These are phyloP conservation scores for Colletotrichum tanaceti DNA, from an alignment of 2,329 filamentous ascomycete genomes.

Conservation along the genomic window DNA sequence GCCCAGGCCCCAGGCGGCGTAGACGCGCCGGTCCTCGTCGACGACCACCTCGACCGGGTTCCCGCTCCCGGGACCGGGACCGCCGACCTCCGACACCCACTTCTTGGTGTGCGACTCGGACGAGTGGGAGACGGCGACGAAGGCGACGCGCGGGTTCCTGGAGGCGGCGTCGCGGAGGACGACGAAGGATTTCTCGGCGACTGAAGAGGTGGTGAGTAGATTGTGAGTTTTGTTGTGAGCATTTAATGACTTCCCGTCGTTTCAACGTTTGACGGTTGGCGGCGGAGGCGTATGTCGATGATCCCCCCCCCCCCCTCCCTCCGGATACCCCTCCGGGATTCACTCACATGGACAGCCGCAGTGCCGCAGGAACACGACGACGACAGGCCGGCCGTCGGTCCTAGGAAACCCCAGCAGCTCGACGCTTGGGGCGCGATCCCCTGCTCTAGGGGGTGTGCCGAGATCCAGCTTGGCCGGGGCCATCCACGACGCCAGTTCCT, in stretches of 20 bases:
- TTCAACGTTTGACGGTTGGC: no score
- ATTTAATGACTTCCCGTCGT: background rate
- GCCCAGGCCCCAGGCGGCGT: constrained; percentile 75
- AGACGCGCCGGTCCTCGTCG: constrained; percentile 69
- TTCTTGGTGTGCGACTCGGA: constrained; percentile 62
- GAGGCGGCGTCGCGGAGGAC: constrained; percentile 64
- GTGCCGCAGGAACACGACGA: constrained; percentile 77
- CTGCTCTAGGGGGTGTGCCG: background rate
- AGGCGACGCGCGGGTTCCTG: constrained; percentile 62
- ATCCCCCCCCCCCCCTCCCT: no score
- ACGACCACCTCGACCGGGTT: constrained; percentile 65
- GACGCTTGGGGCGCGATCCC: constrained; percentile 11
- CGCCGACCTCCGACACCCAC: constrained; percentile 68
- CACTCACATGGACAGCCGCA: constrained; percentile 78
- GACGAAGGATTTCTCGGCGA: constrained; percentile 75
- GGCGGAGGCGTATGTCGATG: no score
- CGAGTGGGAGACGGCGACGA: constrained; percentile 73
- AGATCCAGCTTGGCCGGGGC: constrained; percentile 13
- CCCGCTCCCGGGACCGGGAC: constrained; percentile 65
- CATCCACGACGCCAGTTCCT: constrained; percentile 28
- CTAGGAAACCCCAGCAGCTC: constrained; percentile 58
- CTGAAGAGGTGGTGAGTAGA: constrained; percentile 51
- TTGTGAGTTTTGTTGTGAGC: background rate
- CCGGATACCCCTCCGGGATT: no score
- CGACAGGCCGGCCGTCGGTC: constrained; percentile 65